Conservation (phyloP, 495 filamentous ascomycete genomes). For the Jackrogersella multiformis region DNA sequence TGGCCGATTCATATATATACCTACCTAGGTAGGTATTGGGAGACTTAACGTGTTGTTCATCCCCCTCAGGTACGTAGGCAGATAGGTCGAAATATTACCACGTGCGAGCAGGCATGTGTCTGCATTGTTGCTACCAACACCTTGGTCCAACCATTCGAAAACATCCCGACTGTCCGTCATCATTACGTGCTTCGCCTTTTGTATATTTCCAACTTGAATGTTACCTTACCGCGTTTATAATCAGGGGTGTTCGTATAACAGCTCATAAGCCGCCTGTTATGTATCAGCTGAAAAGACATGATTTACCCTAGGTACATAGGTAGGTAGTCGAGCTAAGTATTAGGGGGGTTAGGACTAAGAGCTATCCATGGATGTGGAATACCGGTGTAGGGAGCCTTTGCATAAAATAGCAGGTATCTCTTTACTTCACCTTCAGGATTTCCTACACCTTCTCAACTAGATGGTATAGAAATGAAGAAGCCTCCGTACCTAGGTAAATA, state of each 20-base stretch:
- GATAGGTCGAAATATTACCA: constrained; percentile 18
- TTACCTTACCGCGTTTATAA: neutral
- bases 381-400: neutral
- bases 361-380: neutral
- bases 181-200: neutral
- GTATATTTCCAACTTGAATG: neutral
- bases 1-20: too few relatives aligned
- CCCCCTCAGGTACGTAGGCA: too few relatives aligned
- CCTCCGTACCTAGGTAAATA: too few relatives aligned
- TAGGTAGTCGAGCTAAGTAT: too few relatives aligned
- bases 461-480: too few relatives aligned
- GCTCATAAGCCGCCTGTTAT: neutral
- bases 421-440: too few relatives aligned
- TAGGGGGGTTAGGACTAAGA: too few relatives aligned
- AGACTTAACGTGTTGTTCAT: constrained; percentile 6
- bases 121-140: constrained; percentile 10
- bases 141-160: constrained; percentile 3
- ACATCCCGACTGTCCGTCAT: constrained; percentile 8
- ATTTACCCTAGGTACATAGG: too few relatives aligned
- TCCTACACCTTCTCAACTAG: too few relatives aligned
- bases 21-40: neutral
- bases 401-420: neutral
- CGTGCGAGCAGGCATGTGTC: constrained; percentile 27
- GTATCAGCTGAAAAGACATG: neutral
- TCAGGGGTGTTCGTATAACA: neutral